These are phyloP conservation scores for Penicillium cataractarum DNA, from an alignment of 495 filamentous ascomycete genomes.

Conservation along the genomic window DNA sequence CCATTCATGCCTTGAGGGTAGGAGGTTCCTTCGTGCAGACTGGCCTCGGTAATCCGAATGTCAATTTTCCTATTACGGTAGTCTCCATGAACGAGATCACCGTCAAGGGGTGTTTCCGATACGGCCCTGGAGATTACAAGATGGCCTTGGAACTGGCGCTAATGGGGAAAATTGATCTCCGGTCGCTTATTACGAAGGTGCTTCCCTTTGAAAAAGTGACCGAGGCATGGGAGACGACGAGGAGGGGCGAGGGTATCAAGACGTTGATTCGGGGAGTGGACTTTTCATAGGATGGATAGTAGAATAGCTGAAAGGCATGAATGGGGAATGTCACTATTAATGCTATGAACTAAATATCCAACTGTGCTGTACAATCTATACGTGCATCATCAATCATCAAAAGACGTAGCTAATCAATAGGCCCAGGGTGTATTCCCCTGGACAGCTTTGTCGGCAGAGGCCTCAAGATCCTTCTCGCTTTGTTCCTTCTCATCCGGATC, in stretches of 20 bases:
- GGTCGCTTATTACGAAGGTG: constrained; percentile 68
- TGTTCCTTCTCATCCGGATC: constrained; percentile 6
- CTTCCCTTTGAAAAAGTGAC: constrained; percentile 75
- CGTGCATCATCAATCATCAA: constrained; percentile 8
- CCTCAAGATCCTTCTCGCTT: constrained; percentile 25
- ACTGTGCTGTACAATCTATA: constrained; percentile 16
- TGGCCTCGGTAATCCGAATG: constrained; percentile 77
- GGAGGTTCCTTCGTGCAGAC: constrained; percentile 87
- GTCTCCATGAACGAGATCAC: constrained; percentile 82
- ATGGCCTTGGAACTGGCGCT: constrained; percentile 73
- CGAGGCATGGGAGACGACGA: constrained; percentile 77
- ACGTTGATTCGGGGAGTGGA: constrained; percentile 69
- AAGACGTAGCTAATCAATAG: constrained; percentile 7
- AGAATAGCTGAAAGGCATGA: not conserved
- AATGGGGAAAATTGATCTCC: constrained; percentile 66
- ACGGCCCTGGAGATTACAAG: constrained; percentile 79
- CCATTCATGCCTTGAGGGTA: constrained; percentile 66
- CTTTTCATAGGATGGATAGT: constrained; percentile 4
- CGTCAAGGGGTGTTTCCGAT: constrained; percentile 80
- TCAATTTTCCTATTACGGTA: constrained; percentile 80
- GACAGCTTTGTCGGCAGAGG: constrained; percentile 4
- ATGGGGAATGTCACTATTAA: constrained; percentile 9
- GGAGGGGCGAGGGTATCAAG: constrained; percentile 81
- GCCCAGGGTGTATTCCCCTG: constrained; percentile 23
- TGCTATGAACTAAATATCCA: not conserved